Base-by-base conservation (phyloP, 805 yeast genomes). In the Metschnikowia kunwiensis region DNA sequence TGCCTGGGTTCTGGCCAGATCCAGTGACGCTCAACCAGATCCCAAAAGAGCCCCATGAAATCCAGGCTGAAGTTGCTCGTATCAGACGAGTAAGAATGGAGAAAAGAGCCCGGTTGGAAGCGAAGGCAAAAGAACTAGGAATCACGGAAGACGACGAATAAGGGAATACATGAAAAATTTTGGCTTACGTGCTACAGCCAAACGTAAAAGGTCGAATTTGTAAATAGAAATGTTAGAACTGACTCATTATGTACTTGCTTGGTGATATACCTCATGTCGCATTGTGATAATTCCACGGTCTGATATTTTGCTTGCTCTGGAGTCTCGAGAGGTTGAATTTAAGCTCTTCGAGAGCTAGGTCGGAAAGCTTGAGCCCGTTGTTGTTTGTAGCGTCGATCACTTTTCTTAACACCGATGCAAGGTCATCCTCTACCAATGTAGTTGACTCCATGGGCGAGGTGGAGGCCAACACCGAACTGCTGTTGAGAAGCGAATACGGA, bases 1-100 rank as follows among this genome's bases (percentile, higher is more conserved):
- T 88, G 31, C 94, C 95, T 7, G 96, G 96, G 14, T 89, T 86
- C 63, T 88, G 96, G 95, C 97, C 97, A 3, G 97, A 88, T 58
- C 96, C 96, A 27, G 83, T 84, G 27, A 83, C 96, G 2, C 71
- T 87, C 49, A 88, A 89, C 57, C 82, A 86, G 62, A 81, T 89
- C 23, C 97, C 97, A 3, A 89, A 88, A 54, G 96, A 89, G 54
- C 88, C 88, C 2, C 85, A 82, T 52, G 96, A 89, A 56, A 86
- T 89, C 42, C 82, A 86, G 57, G 91, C 93, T 1, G 97, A 89
- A 55, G 67, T 89, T 24, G 96, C 95, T 11, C 77, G 96, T 57
- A 82, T 89, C 73, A 78, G 80, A 57, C 75, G 78, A 47, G 95
- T 80, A 36, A 72, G 89, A 42, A 56, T 74, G 3, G 94, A 80